These are phyloP conservation scores for Fusarium sp. DNA, from an alignment of 2,329 filamentous ascomycete species.

Conservation along the genomic window DNA sequence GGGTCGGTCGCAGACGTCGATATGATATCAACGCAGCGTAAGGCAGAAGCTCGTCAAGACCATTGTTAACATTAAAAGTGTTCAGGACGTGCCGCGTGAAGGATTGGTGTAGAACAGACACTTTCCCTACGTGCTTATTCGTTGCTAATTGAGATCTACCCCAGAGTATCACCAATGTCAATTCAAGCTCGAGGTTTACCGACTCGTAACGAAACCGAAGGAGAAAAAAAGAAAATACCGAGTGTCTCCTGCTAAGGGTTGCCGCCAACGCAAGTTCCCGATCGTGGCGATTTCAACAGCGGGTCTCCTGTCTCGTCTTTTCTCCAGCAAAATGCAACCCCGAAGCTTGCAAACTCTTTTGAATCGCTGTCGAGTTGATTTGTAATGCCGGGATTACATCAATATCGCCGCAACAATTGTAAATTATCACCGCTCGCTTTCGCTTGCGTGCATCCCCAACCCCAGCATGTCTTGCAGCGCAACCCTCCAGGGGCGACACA, in stretches of 20 bases:
- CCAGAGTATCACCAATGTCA: constrained; percentile 22
- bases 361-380: constrained; percentile 21
- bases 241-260: constrained; percentile 4
- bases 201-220: constrained; percentile 28
- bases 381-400: constrained; percentile 37
- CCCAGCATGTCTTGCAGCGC: neutral
- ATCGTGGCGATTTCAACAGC: constrained; percentile 33
- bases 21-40: constrained; percentile 31
- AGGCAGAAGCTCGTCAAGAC: neutral
- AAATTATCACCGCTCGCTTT: constrained; percentile 1
- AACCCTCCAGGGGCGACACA: neutral
- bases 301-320: neutral
- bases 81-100: neutral
- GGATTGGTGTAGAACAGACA: constrained; percentile 6
- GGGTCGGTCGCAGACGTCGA: constrained; percentile 18
- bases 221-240: neutral
- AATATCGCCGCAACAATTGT: constrained; percentile 6
- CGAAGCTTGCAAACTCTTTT: constrained; percentile 17
- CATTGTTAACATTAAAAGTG: too few species aligned
- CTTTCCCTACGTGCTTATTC: neutral
- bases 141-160: constrained; percentile 27
- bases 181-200: constrained; percentile 25
- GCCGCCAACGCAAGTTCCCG: constrained; percentile 27
- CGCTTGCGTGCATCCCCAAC: neutral
- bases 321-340: constrained; percentile 13